Percentiles rank a stretch among this genome's conserved stretches.
Conservation (phyloP, 2,329 filamentous ascomycete species). For the Talaromyces sp. region DNA sequence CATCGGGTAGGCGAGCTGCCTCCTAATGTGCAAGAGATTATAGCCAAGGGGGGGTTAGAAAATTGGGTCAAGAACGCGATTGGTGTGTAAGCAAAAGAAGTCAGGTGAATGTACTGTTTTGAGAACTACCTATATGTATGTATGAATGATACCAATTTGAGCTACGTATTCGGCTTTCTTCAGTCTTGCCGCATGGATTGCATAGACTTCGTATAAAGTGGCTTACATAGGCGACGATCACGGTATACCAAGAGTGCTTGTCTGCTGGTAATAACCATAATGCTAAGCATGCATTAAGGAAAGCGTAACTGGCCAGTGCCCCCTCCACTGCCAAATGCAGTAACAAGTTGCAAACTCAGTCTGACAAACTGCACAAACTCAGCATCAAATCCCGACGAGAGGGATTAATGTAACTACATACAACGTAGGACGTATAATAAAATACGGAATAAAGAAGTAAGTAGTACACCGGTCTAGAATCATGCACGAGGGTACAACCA, state of each 20-base stretch:
- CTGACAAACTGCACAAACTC: not conserved
- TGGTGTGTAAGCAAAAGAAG: conserved; percentile 19
- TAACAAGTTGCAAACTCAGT: not conserved
- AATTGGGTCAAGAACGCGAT: conserved; percentile 78
- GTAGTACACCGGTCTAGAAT: conserved; percentile 9
- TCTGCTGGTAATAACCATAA: not conserved
- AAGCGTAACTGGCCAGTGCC: not conserved
- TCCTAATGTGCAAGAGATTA: conserved; percentile 82
- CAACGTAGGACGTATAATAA: not conserved
- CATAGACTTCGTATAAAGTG: not conserved
- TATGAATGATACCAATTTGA: conserved; percentile 4
- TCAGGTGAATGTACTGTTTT: not conserved
- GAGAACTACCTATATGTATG: not conserved
- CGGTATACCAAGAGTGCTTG: not conserved
- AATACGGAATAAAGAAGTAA: not conserved
- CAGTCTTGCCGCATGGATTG: too few species aligned
- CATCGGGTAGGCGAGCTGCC: conserved; percentile 80
- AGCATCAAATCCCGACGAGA: conserved; percentile 3
- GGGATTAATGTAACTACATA: not conserved
- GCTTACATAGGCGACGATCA: conserved; percentile 5
- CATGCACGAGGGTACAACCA: not conserved
- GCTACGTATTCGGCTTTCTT: not conserved
- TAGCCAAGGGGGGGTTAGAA: conserved; percentile 72
- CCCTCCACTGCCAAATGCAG: not conserved
- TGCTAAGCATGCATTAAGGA: not conserved